A percentile compares a stretch with the other conserved stretches of the same genome.
Evolutionary conservation across 495 filamentous ascomycete genomes (phyloP).

Genomic region (Hypoxylon cercidicola): DNA sequence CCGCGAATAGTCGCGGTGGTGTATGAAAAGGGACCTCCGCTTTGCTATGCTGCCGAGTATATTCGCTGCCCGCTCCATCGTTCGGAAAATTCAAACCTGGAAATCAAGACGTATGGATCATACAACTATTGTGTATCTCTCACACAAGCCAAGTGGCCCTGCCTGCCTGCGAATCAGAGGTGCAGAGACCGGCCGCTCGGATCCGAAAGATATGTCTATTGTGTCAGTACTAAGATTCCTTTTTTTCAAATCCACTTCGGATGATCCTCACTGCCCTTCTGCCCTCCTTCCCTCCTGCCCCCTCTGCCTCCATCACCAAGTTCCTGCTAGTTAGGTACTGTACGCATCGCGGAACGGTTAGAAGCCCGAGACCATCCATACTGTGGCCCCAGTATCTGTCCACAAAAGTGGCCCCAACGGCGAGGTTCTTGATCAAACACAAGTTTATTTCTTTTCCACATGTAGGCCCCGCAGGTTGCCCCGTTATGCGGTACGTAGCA

Average conservation of each 20-base stretch:
- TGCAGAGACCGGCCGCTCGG: conserved; percentile 41
- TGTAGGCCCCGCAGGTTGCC: conserved; percentile 25
- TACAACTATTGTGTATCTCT: conserved; percentile 33
- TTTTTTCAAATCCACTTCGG: conserved; percentile 25
- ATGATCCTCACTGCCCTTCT: conserved; percentile 28
- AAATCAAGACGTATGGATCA: conserved; percentile 38
- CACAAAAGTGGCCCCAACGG: conserved; percentile 36
- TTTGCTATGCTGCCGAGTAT: conserved; percentile 29
- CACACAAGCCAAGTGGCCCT: conserved; percentile 23
- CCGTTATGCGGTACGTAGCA: conserved; percentile 30
- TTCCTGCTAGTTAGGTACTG: no score
- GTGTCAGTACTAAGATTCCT: conserved; percentile 38
- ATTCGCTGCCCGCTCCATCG: conserved; percentile 22
- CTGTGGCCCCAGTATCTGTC: conserved; percentile 41
- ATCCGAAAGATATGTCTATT: conserved; percentile 40
- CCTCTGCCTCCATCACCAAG: conserved; percentile 22
- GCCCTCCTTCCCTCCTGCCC: no score
- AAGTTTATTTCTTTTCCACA: conserved; percentile 27
- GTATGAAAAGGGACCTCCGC: conserved; percentile 25
- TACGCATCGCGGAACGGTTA: conserved; percentile 20
- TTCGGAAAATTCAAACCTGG: conserved; percentile 44
- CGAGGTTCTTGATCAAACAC: conserved; percentile 28
- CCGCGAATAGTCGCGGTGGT: conserved; percentile 34
- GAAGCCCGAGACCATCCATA: conserved; percentile 32
- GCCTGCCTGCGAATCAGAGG: conserved; percentile 41